Base-by-base conservation (phyloP, 306 rosid species). In the Senna siamea region DNA sequence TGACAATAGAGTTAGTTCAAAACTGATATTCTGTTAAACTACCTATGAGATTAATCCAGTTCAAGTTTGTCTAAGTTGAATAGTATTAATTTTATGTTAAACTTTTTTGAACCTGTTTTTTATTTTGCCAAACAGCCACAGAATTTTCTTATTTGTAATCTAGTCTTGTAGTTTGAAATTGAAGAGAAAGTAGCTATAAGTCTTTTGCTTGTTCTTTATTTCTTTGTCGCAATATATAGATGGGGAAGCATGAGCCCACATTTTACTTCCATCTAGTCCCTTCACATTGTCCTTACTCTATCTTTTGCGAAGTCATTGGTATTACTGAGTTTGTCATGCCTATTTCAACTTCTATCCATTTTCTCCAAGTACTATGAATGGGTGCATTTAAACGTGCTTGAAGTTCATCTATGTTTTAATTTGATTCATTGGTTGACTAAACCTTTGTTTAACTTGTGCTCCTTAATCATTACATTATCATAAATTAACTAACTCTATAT, bases 251-350 rank as follows among this genome's bases (percentile, higher is more conserved):
- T 32, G n/a, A 37, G 30, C 22, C 17, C 26, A 7, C 9, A 26
- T 43, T 55, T 62, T 22, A 20, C 52, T 62, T 60, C 20, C 47
- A 56, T 74, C 37, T 58, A 20, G 43, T 57, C n/a, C 46, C 53
- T 59, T 63, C 47, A 50, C 5, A 7, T 72, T 72, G 34, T 37
- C 60, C 41, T 41, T 41, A 38, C 68, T 65, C 23, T 38, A 57
- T 34, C 11, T 41, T 48, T 4, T 65, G 71, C 58, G 30, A 60
- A 38, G 26, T 38, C 54, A 40, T 52, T 20, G 28, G 59, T 44
- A 48, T 41, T 70, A 51, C 68, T 66, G 32, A 17, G 35, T 61
- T 77, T 67, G 66, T 78, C 26, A 68, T 38, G n/a, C 28, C 41
- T 34, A 65, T 66, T 40, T 40, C 48, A 4, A 47, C 47, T 17